Conservation (phyloP, 441 rosid genomes). For the Pelargonium myrrhifolium region DNA sequence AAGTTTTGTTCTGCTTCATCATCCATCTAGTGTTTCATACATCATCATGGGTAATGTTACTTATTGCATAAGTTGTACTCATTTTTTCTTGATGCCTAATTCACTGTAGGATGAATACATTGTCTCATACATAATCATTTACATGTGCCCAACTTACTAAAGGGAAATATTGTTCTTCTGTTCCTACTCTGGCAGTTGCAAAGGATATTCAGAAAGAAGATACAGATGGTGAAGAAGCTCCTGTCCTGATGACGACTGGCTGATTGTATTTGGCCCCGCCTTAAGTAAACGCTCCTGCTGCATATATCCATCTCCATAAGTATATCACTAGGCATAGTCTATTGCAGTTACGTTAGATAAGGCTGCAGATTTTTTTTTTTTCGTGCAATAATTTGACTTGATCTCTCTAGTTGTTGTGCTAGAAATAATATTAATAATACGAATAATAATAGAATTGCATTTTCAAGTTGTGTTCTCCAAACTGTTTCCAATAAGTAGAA, state of each 20-base stretch:
- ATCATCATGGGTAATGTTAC: conserved; percentile 10
- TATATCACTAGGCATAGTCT: neutral
- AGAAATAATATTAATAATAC: neutral
- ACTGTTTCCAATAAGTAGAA: too few relatives aligned
- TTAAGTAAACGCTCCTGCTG: conserved; percentile 9
- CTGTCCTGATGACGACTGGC: conserved; percentile 1
- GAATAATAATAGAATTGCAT: neutral
- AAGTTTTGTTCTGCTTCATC: conserved; percentile 14
- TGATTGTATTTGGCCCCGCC: conserved; percentile 7
- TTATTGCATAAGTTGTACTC: conserved; percentile 11
- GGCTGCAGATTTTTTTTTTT: neutral
- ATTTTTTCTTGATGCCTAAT: conserved; percentile 7
- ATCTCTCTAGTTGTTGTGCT: neutral
- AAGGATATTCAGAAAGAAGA: conserved; percentile 2
- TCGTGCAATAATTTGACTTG: neutral
- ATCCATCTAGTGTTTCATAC: neutral
- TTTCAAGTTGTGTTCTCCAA: neutral
- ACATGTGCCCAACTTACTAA: neutral
- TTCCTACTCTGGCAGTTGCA: conserved; percentile 4
- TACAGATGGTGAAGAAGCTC: conserved; percentile 7
- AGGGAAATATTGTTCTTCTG: neutral
- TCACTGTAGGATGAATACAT: neutral
- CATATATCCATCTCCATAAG: neutral
- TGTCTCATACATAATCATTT: neutral
- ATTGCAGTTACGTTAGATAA: neutral